Evolutionary conservation across 1,139 yeast species (phyloP).

Genomic region (Komagataea norvegica): DNA sequence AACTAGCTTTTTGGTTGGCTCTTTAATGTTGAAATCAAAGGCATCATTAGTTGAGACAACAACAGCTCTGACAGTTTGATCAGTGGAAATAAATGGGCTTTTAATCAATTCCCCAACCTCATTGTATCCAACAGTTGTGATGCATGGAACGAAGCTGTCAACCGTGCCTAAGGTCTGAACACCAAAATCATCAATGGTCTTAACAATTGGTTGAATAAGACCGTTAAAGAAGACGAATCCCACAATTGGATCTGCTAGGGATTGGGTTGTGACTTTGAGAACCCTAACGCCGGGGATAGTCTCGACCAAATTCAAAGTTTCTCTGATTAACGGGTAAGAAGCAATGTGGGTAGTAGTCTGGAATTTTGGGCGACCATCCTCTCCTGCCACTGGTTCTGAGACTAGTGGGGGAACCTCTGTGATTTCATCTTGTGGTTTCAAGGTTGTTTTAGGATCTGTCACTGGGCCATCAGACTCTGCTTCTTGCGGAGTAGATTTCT

Average conservation of each 20-base stretch:
- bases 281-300: constrained; percentile 36
- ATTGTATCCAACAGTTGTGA: constrained; percentile 31
- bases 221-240: constrained; percentile 27
- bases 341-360: constrained; percentile 25
- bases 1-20: constrained; percentile 42
- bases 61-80: constrained; percentile 27
- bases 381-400: too few species aligned
- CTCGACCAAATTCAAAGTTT: constrained; percentile 35
- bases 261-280: constrained; percentile 39
- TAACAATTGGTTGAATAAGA: constrained; percentile 32
- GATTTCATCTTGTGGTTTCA: constrained; percentile 15
- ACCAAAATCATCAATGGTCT: constrained; percentile 32
- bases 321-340: constrained; percentile 38
- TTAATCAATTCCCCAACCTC: constrained; percentile 27
- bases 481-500: too few species aligned
- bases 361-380: constrained; percentile 4
- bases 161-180: constrained; percentile 29
- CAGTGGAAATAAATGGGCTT: constrained; percentile 28
- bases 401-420: too few species aligned
- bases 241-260: constrained; percentile 34
- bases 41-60: constrained; percentile 25
- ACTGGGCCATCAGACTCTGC: background rate
- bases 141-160: constrained; percentile 31
- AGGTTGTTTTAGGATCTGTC: too few species aligned
- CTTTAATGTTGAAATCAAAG: constrained; percentile 31